Percentiles rank a stretch among this genome's conserved stretches.
phyloP scores from a whole-genome alignment of 2,329 filamentous ascomycete species.

The Neodidymelliopsis sp. region DNA sequence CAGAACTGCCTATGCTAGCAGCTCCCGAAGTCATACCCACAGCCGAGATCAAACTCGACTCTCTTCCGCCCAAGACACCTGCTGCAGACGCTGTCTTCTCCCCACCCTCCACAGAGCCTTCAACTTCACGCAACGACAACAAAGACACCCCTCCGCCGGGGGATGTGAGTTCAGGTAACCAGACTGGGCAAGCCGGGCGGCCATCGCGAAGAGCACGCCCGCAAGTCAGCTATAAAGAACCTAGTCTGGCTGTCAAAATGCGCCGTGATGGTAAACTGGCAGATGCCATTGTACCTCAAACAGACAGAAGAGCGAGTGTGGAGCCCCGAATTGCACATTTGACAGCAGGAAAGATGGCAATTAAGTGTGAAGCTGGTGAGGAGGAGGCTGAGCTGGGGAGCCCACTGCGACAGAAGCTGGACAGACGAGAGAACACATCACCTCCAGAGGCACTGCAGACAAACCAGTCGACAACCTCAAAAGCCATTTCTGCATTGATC shows the following conservation, averaged over 20 bases:
- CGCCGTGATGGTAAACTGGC: conserved; percentile 56
- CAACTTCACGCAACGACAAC: conserved; percentile 44
- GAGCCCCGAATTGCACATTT: conserved; percentile 32
- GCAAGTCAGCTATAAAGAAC: conserved; percentile 59
- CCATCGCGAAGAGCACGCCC: conserved; percentile 56
- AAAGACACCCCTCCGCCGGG: conserved; percentile 55
- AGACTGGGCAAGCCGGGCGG: conserved; percentile 43
- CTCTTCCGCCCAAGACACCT: conserved; percentile 51
- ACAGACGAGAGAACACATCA: conserved; percentile 28
- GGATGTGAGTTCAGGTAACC: conserved; percentile 48
- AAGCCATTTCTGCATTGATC: conserved; percentile 45
- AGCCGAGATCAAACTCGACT: conserved; percentile 44
- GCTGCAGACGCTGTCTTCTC: conserved; percentile 52
- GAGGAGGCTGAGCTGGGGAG: conserved; percentile 44
- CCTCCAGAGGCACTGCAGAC: conserved; percentile 25
- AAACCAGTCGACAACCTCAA: conserved; percentile 39
- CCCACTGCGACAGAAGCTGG: conserved; percentile 47
- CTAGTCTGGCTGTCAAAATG: conserved; percentile 58
- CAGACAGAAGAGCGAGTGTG: conserved; percentile 34
- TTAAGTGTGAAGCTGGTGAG: conserved; percentile 40
- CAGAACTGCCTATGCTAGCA: conserved; percentile 30
- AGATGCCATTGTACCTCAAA: conserved; percentile 51
- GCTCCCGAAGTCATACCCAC: conserved; percentile 32
- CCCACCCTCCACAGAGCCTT: conserved; percentile 54
- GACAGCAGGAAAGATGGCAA: conserved; percentile 27